Conservation (phyloP, 2,329 filamentous ascomycete species). For the Colletotrichum chlorophyti region DNA sequence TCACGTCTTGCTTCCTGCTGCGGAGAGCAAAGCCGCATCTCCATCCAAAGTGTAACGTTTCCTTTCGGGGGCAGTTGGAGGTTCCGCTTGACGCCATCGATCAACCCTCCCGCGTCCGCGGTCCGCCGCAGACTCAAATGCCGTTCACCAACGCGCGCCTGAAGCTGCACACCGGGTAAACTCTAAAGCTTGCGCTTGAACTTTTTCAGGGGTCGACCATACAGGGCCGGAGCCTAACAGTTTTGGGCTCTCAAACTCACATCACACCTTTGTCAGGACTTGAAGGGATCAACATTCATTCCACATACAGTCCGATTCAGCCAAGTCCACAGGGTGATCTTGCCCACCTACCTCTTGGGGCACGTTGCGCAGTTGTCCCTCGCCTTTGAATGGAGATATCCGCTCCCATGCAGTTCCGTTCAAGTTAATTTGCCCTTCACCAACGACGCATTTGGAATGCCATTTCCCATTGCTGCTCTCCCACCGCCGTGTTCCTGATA, state of each 20-base stretch:
- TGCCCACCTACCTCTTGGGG: too few species aligned
- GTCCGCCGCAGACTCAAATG: neutral
- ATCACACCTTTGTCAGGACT: too few species aligned
- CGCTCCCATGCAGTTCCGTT: neutral
- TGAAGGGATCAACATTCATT: neutral
- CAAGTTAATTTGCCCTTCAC: too few species aligned
- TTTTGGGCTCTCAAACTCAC: conserved; percentile 9
- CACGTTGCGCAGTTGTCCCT: too few species aligned
- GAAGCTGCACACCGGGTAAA: conserved; percentile 17
- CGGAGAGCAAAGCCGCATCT: neutral
- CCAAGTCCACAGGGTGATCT: too few species aligned
- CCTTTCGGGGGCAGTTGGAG: neutral
- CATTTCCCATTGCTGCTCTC: neutral
- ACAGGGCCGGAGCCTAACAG: conserved; percentile 7
- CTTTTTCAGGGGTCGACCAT: conserved; percentile 11
- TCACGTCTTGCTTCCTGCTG: neutral
- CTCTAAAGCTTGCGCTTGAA: conserved; percentile 22
- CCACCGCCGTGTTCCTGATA: neutral
- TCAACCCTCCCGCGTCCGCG: too few species aligned
- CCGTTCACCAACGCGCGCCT: conserved; percentile 19
- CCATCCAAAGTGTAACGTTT: neutral
- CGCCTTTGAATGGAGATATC: conserved; percentile 19
- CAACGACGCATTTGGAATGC: conserved; percentile 8
- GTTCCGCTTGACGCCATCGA: conserved; percentile 19
- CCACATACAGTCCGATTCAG: too few species aligned